Evolutionary conservation across 108 stramenopile species (phyloP).

Genomic region (Nitzschia sp.): DNA sequence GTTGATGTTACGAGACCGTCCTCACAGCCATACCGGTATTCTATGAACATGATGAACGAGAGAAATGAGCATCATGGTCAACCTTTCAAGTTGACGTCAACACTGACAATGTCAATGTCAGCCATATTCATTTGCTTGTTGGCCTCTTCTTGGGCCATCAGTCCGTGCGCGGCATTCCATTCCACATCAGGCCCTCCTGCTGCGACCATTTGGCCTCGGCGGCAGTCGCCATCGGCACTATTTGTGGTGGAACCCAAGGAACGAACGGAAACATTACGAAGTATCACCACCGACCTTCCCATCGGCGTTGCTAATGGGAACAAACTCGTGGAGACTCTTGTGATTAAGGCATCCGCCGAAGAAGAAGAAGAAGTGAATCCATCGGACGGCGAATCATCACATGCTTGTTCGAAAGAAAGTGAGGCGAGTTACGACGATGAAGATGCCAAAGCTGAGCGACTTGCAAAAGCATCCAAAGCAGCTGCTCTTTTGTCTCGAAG

Average conservation of each 20-base stretch:
- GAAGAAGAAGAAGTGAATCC: neutral
- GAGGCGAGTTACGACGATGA: neutral
- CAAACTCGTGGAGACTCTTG: neutral
- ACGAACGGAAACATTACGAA: neutral
- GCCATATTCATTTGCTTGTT: too few species aligned
- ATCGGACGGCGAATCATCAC: neutral
- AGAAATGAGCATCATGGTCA: too few species aligned
- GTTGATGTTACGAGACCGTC: too few species aligned
- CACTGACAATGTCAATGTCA: too few species aligned
- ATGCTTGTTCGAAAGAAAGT: neutral
- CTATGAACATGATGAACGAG: too few species aligned
- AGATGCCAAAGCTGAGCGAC: neutral
- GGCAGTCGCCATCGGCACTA: too few species aligned
- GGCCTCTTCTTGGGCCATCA: too few species aligned
- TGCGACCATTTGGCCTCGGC: too few species aligned
- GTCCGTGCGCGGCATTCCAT: too few species aligned
- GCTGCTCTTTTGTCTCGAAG: constrained; percentile 8
- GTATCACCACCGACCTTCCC: neutral
- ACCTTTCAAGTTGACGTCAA: too few species aligned
- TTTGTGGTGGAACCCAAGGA: neutral
- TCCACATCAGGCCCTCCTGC: too few species aligned
- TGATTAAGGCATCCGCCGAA: neutral
- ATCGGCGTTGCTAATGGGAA: neutral
- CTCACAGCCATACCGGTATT: too few species aligned
- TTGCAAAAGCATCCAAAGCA: neutral